These are phyloP conservation scores for Pythium folliculosum DNA, from an alignment of 352 stramenopile species.

Conservation along the genomic window DNA sequence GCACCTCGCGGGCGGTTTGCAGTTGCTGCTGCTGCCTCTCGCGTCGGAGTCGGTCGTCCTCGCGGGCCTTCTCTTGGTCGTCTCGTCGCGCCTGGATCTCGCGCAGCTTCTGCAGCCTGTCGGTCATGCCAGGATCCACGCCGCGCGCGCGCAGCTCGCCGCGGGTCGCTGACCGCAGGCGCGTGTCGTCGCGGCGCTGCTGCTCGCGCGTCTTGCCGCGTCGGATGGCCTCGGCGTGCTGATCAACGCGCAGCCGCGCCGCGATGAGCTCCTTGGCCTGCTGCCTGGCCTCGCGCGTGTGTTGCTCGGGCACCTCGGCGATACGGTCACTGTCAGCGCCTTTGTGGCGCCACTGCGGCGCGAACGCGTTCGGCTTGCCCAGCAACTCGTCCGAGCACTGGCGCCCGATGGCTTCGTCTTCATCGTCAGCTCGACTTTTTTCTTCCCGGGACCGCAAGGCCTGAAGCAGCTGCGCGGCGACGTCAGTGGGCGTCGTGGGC, in stretches of 20 bases:
- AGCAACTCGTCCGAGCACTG: conserved; percentile 59
- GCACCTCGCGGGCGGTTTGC: too few relatives aligned
- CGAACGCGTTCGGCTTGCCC: conserved; percentile 58
- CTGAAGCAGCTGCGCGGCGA: conserved; percentile 41
- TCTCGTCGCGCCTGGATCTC: conserved; percentile 22
- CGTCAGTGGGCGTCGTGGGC: conserved; percentile 15
- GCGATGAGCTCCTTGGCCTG: conserved; percentile 52
- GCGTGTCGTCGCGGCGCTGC: conserved; percentile 4
- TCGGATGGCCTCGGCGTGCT: conserved; percentile 39
- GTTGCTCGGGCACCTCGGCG: background rate
- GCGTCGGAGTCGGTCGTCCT: background rate
- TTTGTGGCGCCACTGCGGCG: conserved; percentile 19
- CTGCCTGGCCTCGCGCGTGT: conserved; percentile 12
- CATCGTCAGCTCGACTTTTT: background rate
- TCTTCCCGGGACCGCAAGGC: conserved; percentile 30
- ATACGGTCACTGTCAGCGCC: background rate
- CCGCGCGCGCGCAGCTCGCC: background rate
- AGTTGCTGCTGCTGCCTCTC: background rate
- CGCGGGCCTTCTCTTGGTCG: background rate
- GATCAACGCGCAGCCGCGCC: conserved; percentile 48
- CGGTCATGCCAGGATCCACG: background rate
- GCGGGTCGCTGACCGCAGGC: background rate
- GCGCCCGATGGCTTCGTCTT: conserved; percentile 29
- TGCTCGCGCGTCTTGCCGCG: conserved; percentile 18
- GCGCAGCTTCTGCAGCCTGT: conserved; percentile 19